phyloP scores from a whole-genome alignment of 257 asterid genomes.

The Gentiana macrophylla region DNA sequence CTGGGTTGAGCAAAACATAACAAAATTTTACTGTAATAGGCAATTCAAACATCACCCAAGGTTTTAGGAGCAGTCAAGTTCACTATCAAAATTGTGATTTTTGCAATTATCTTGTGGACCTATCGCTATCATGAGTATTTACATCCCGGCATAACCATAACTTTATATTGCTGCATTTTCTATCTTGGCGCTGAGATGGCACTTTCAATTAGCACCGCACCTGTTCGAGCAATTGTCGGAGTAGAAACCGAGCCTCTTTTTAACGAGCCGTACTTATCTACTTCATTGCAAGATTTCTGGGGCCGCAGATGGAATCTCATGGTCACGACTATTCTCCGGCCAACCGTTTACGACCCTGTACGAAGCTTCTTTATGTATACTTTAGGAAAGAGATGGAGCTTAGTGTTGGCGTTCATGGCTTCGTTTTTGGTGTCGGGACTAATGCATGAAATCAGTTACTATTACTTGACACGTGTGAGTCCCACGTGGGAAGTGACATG shows the following conservation, averaged over 20 bases:
- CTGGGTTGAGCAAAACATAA: not conserved
- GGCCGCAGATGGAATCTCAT: conserved; percentile 6
- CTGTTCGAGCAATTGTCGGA: too few species aligned
- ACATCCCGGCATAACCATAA: not conserved
- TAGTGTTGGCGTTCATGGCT: conserved; percentile 23
- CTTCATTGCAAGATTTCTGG: too few species aligned
- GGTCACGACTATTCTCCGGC: conserved; percentile 33
- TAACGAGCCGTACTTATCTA: too few species aligned
- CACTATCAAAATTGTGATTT: conserved; percentile 17
- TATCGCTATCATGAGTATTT: conserved; percentile 9
- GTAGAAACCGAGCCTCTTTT: too few species aligned
- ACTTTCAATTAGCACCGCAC: conserved; percentile 23
- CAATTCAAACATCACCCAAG: not conserved
- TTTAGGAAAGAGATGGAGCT: conserved; percentile 23
- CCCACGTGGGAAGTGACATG: too few species aligned
- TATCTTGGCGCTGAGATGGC: conserved; percentile 38
- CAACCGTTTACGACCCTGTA: conserved; percentile 41
- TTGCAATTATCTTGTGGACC: conserved; percentile 3
- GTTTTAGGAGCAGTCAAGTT: not conserved
- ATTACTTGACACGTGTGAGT: conserved; percentile 30
- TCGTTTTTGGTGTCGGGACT: conserved; percentile 19
- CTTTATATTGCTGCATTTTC: conserved; percentile 20
- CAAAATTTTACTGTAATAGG: too few species aligned
- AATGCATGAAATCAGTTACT: conserved; percentile 32
- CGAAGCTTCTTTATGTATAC: conserved; percentile 10